phyloP scores from a whole-genome alignment of 345 rosid genomes.

The Rubroshorea leprosula region DNA sequence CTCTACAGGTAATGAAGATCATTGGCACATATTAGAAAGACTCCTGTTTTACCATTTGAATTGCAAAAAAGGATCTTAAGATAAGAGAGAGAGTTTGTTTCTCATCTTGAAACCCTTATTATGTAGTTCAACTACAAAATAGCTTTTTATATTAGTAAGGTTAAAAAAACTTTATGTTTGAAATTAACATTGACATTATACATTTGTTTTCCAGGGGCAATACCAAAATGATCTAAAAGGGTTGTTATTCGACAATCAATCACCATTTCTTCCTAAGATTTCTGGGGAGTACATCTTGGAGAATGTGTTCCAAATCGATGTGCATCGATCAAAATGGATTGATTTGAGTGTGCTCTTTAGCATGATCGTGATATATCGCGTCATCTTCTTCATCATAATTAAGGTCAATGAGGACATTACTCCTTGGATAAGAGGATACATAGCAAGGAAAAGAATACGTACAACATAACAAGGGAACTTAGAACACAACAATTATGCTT shows the following conservation, averaged over 20 bases:
- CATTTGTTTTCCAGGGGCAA: constrained; percentile 61
- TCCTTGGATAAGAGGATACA: constrained; percentile 83
- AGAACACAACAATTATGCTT: constrained; percentile 76
- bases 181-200: background rate
- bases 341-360: constrained; percentile 71
- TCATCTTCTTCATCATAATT: constrained; percentile 79
- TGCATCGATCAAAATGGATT: constrained; percentile 80
- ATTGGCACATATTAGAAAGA: no score
- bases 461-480: constrained; percentile 71
- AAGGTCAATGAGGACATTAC: constrained; percentile 95
- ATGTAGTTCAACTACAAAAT: no score
- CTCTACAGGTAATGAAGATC: constrained; percentile 66
- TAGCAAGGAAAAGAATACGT: constrained; percentile 82
- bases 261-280: constrained; percentile 53
- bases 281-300: constrained; percentile 75
- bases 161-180: no score
- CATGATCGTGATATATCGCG: constrained; percentile 79
- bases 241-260: constrained; percentile 59
- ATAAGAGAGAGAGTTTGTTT: no score
- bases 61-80: no score
- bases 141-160: no score
- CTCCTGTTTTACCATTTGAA: no score
- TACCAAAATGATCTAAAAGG: constrained; percentile 88
- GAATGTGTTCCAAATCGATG: constrained; percentile 71
- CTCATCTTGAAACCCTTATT: no score